Evolutionary conservation across 2,329 filamentous ascomycete species (phyloP).

Genomic region (Massarina eburnea): DNA sequence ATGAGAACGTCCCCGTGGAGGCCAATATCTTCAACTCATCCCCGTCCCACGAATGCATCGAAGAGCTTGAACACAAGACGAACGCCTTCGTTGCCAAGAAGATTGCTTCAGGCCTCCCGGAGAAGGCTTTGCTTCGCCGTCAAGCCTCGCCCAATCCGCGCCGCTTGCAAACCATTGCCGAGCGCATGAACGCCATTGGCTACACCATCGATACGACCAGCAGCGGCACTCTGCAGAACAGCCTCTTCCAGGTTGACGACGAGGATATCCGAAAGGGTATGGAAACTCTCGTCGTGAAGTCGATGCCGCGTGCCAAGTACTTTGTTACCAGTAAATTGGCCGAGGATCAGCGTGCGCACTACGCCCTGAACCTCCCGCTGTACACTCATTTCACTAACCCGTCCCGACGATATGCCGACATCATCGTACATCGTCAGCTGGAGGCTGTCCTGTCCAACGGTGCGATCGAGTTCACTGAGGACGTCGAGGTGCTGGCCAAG

Average conservation of each 20-base stretch:
- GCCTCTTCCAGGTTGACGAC: constrained; percentile 90
- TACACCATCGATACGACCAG: constrained; percentile 87
- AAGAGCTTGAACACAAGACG: constrained; percentile 92
- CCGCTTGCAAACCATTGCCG: constrained; percentile 84
- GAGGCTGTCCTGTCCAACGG: constrained; percentile 83
- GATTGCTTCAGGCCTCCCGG: constrained; percentile 74
- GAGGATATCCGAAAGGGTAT: constrained; percentile 91
- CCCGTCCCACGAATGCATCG: constrained; percentile 85
- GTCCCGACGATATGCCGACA: constrained; percentile 89
- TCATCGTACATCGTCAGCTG: constrained; percentile 92
- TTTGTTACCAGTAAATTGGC: constrained; percentile 79
- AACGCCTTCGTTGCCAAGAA: constrained; percentile 89
- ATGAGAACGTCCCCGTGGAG: constrained; percentile 96
- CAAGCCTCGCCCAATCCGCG: constrained; percentile 84
- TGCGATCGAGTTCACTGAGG: constrained; percentile 81
- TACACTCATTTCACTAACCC: constrained; percentile 99
- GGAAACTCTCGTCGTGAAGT: constrained; percentile 93
- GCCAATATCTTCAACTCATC: constrained; percentile 95
- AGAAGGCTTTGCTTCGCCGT: constrained; percentile 88
- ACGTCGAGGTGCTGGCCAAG: constrained; percentile 85
- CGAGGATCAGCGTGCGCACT: constrained; percentile 81
- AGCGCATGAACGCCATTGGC: constrained; percentile 88
- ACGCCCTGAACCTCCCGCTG: constrained; percentile 85
- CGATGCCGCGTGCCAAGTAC: constrained; percentile 96
- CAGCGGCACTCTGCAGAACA: constrained; percentile 90